These are phyloP conservation scores for Hymenoscyphus scutula DNA, from an alignment of 2,329 filamentous ascomycete species.

Conservation along the genomic window DNA sequence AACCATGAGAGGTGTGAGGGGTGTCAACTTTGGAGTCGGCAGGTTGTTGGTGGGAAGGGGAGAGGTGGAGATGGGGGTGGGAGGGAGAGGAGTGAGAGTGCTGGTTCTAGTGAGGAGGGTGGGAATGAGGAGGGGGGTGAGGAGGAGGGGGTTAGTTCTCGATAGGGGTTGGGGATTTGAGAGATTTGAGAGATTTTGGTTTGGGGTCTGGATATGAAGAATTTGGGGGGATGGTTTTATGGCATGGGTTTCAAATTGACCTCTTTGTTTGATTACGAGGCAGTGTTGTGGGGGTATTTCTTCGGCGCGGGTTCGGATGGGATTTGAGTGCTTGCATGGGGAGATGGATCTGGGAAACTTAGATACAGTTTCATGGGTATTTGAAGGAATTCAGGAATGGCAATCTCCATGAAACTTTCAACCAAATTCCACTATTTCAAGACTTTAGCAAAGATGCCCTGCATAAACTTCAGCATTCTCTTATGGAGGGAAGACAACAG, in stretches of 20 bases:
- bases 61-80: background rate
- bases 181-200: background rate
- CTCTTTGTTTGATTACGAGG: background rate
- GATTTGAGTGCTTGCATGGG: too few species aligned
- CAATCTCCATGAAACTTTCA: too few species aligned
- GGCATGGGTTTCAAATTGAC: background rate
- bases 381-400: too few species aligned
- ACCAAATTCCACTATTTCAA: too few species aligned
- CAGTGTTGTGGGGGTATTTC: too few species aligned
- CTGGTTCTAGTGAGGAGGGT: background rate
- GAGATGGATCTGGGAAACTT: too few species aligned
- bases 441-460: too few species aligned
- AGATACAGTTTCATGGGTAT: too few species aligned
- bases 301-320: too few species aligned
- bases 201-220: background rate
- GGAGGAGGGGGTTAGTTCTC: background rate
- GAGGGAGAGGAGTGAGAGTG: background rate
- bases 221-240: background rate
- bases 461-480: too few species aligned
- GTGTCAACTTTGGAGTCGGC: conserved; percentile 13
- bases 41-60: conserved; percentile 5
- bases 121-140: background rate
- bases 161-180: too few species aligned
- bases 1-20: conserved; percentile 8
- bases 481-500: too few species aligned